Base-by-base conservation (phyloP, 768 basidiomycete genomes). In the Xerocomellus intermedius region DNA sequence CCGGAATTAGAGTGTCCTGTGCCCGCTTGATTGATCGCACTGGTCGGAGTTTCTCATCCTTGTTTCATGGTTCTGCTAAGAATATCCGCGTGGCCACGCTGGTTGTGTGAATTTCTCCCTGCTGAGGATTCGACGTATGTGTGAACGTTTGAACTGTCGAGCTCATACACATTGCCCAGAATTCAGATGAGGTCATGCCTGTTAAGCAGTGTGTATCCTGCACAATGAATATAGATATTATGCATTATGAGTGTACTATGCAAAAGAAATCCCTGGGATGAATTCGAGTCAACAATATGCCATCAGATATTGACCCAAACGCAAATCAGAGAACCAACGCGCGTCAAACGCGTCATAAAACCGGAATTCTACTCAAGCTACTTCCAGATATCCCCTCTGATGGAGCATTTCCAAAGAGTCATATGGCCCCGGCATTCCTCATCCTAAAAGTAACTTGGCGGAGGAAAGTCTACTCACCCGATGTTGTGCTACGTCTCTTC, bases 351-450 rank as follows among this genome's bases (percentile, higher is more conserved):
- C 50, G 55, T 55, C 22, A 33, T 24, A 53, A 37, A 46, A 38
- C 68, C 68, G 67, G 68, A 35, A 10, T 33, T 48, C 4, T 49
- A 59, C 50, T 69, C 67, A 63, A 52, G 21, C 68, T 39, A 24
- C 67, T 69, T 68, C 39, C 65, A 35, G 51, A 64, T 59, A 55
- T 28, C 37, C 49, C 52, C 47, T 26, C 12, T 24, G 19, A 60
- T 42, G 56, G 63, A 61, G 42, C n/a, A 58, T 63, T 67, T 70
- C 65, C 73, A 69, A 77, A 86, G 85, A 63, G 84, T 90, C 89
- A 83, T 88, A 85, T 91, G 89, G 89, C 89, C 89, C 88, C 89
- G 89, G 88, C 71, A 50, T 60, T 47, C 42, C 57, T 71, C 87
- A 86, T 89, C 87, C 10, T 8, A 36, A 36, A 38, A 1, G 13